Conservation (phyloP, 2,329 filamentous ascomycete genomes). For the Didymella glomerata region DNA sequence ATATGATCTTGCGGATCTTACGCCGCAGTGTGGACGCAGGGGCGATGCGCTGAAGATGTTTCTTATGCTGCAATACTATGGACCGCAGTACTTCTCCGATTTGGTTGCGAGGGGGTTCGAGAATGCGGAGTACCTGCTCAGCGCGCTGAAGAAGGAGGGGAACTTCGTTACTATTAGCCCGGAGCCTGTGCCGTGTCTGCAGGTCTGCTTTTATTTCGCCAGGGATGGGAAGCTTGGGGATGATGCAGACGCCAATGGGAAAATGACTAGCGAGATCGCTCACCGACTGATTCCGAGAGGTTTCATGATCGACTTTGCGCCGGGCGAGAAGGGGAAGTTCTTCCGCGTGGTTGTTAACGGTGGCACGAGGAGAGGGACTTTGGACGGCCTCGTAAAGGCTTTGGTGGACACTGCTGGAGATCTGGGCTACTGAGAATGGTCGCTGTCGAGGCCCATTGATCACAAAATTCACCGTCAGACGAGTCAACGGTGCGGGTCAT, state of each 20-base stretch:
- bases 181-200: slow-evolving; percentile 80
- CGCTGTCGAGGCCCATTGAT: too few species aligned
- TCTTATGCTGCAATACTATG: slow-evolving; percentile 89
- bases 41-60: slow-evolving; percentile 89
- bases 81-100: slow-evolving; percentile 72
- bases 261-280: slow-evolving; percentile 64
- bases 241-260: slow-evolving; percentile 61
- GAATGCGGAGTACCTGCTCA: slow-evolving; percentile 73
- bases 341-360: slow-evolving; percentile 75
- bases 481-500: too few species aligned
- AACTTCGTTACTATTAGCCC: slow-evolving; percentile 77
- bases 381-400: slow-evolving; percentile 68
- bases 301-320: slow-evolving; percentile 75
- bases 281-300: slow-evolving; percentile 64
- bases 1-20: slow-evolving; percentile 91
- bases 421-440: slow-evolving; percentile 34
- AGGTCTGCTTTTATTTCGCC: slow-evolving; percentile 93
- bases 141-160: slow-evolving; percentile 61
- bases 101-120: slow-evolving; percentile 74
- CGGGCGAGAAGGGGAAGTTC: slow-evolving; percentile 69
- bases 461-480: too few species aligned
- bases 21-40: slow-evolving; percentile 88
- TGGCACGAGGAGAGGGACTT: slow-evolving; percentile 65
- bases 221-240: slow-evolving; percentile 62
- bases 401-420: slow-evolving; percentile 60